Percentiles rank a stretch among this genome's conserved stretches.
These are phyloP conservation scores for Tolypocladium cylindrosporum DNA, from an alignment of 2,329 filamentous ascomycete genomes.

Conservation along the genomic window DNA sequence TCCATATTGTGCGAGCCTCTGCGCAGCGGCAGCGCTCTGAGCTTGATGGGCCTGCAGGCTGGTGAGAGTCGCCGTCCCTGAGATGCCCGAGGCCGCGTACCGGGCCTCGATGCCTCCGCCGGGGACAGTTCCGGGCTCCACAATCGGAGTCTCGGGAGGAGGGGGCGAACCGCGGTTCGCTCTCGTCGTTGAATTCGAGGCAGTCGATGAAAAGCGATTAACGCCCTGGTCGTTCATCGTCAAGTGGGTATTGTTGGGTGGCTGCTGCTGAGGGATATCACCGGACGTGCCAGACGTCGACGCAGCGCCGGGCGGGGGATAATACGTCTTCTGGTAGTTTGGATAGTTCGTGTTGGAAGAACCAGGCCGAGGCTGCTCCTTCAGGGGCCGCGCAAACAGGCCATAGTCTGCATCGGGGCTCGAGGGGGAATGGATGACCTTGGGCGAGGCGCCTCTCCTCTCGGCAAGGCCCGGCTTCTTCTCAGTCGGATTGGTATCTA, in stretches of 20 bases:
- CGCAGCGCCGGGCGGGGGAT: constrained; percentile 42
- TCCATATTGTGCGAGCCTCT: constrained; percentile 71
- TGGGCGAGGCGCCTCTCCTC: constrained; percentile 70
- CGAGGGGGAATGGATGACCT: constrained; percentile 72
- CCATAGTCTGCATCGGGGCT: constrained; percentile 67
- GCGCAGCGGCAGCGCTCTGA: constrained; percentile 70
- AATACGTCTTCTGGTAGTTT: constrained; percentile 48
- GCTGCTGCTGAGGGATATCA: constrained; percentile 16
- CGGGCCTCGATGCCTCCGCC: constrained; percentile 80
- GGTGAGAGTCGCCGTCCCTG: constrained; percentile 72
- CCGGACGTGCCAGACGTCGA: constrained; percentile 20
- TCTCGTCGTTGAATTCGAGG: constrained; percentile 85
- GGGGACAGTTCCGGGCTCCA: constrained; percentile 59
- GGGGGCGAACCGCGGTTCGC: constrained; percentile 89
- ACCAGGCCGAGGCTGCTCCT: constrained; percentile 29
- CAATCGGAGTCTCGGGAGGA: constrained; percentile 83
- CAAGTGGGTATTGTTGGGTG: constrained; percentile 11
- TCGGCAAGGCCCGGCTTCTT: constrained; percentile 64
- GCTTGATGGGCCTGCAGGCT: constrained; percentile 52
- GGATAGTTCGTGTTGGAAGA: constrained; percentile 32
- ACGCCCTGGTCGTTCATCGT: constrained; percentile 37
- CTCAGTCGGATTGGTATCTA: constrained; percentile 45
- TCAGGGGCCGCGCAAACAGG: constrained; percentile 62
- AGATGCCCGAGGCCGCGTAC: constrained; percentile 85
- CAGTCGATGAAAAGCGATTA: constrained; percentile 65